Conservation (phyloP, 192 early-diverging fungal genomes). For the Fimicolochytrium jonesii region DNA sequence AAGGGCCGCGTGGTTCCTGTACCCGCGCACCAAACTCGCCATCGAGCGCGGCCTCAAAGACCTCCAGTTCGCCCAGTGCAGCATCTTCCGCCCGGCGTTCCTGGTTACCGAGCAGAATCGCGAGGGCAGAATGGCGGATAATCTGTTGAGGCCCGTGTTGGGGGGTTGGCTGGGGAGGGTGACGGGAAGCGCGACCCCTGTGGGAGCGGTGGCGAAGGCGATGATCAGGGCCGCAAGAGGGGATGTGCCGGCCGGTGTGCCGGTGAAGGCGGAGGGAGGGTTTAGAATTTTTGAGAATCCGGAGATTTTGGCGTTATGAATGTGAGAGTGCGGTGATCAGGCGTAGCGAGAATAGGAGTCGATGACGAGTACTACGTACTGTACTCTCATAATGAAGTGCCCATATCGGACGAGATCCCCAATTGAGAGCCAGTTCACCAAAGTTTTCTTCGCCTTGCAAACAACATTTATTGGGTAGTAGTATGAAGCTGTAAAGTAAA, state of each 20-base stretch:
- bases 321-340: no score
- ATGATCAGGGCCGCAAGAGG: constrained; percentile 6
- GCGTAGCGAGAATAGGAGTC: no score
- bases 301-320: constrained; percentile 19
- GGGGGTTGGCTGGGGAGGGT: background rate
- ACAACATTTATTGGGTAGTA: no score
- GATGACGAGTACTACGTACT: no score
- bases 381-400: no score
- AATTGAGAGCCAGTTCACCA: no score
- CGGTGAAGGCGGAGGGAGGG: background rate
- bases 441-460: no score
- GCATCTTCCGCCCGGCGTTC: constrained; percentile 60
- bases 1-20: constrained; percentile 60
- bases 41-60: constrained; percentile 62
- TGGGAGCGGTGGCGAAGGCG: constrained; percentile 13
- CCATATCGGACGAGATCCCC: no score
- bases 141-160: constrained; percentile 2
- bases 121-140: constrained; percentile 8
- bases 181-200: constrained; percentile 12
- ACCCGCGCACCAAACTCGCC: constrained; percentile 71
- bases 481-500: no score
- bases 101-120: constrained; percentile 48
- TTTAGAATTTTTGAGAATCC: constrained; percentile 8
- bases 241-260: background rate
- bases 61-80: constrained; percentile 59